Evolutionary conservation across 768 basidiomycete genomes (phyloP), one percentile per base, ranked within the genome.

Genomic region (Lyophyllum shimeji): DNA sequence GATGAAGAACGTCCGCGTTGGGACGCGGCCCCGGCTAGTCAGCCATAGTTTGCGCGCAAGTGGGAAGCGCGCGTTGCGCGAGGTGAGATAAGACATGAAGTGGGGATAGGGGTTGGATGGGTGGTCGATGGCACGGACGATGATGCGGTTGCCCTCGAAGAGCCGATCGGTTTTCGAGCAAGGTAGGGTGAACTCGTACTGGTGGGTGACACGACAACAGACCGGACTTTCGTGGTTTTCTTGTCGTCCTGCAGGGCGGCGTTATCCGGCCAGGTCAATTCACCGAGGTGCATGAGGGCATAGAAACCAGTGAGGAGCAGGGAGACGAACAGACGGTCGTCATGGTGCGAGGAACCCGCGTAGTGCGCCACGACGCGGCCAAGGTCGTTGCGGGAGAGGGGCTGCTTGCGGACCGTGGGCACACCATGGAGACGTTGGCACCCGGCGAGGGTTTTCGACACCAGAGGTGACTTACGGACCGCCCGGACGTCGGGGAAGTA

Each of bases 401-500:
- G 37, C 21, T 1, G 25, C 37, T 48, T 49, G 2, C 13, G 25
- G 0, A 15, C 43, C 1, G 9, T 43, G 1, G 45, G 40, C 13
- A 13, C 8, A 3, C 21, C 11, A 15, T 11, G 45, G 0, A 20
- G 1, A 1, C 33, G 23, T 9, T 20, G 29, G 3, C 25, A 27
- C 1, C 73, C 74, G 0, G 29, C n/a, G 0, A 73, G 47, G 0
- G 71, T 71, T 3, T 59, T 46, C 0, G 17, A 7, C 1, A 76
- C 73, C 0, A 75, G 52, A 0, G 46, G 29, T 12, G 59, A 55
- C 3, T 56, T 34, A 1, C 67, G 63, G 8, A 46, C 31, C 0
- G 8, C n/a, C 0, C 67, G 64, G 2, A 72, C 65, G 1, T 60
- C 13, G 0, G 75, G 74, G 59, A 63, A 79, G 24, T 58, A 59